Evolutionary conservation across 306 rosid genomes (phyloP), one percentile per base, ranked within the genome.

Genomic region (Malus sylvestris): DNA sequence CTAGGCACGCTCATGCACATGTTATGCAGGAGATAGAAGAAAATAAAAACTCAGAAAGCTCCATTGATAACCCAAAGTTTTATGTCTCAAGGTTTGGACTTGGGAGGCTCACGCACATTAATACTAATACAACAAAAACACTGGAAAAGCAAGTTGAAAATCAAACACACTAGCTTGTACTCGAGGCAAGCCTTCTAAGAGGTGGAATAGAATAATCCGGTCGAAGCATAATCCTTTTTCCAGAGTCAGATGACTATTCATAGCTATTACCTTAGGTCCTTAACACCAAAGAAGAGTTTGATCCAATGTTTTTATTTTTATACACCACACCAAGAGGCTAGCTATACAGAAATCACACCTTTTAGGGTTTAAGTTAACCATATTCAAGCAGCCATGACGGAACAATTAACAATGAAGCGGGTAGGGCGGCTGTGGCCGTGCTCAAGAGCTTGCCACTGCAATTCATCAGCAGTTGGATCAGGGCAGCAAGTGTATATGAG

Each of bases 401-500:
- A 89, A 57, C 98, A 94, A 30, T 94, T 94, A 15, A 79, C 85
- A 73, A 91, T 86, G 71, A 94, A 94, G 76, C 78, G 83, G 69
- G 85, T 86, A 15, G 83, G 84, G 64, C 78, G 81, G 76, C 73
- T 86, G 30, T 78, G 73, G 53, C 86, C 87, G 30, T 83, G 77
- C 13, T 84, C 83, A 66, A 94, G 79, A 53, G 77, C 82, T 84
- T 60, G 87, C 98, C 98, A 94, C 60, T 67, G 77, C 84, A 92
- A 79, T 49, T 57, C 74, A 45, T 84, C 84, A 16, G 79, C 83
- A 4, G 49, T 35, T 11, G 96, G 96, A 63, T 86, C 82, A 7
- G 97, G 96, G 68, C 67, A 63, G 76, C 98, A 85, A 60, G 88
- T 83, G 83, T 86, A 92, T 5, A 87, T 70, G 84, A 84, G 68